Evolutionary conservation across 768 basidiomycete genomes (phyloP).

Genomic region (Lentinula raphanica): DNA sequence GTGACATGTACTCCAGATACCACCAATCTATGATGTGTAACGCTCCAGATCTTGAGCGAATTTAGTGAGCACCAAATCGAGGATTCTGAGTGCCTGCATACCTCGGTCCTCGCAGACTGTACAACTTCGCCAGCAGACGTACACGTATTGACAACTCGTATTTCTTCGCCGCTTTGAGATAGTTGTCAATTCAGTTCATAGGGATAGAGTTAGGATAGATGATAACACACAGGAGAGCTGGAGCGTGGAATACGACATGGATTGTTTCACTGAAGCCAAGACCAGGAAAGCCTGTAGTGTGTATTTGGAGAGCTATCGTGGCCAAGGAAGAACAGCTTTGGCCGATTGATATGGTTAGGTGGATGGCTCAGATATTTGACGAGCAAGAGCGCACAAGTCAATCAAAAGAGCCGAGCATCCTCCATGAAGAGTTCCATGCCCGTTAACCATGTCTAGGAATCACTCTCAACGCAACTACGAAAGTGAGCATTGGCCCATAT

Average conservation of each 20-base stretch:
- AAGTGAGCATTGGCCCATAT: neutral
- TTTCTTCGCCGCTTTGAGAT: constrained; percentile 20
- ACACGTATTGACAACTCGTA: constrained; percentile 29
- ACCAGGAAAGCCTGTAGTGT: constrained; percentile 1
- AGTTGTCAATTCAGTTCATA: too few species aligned
- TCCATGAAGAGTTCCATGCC: constrained; percentile 14
- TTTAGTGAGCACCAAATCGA: neutral
- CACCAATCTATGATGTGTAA: constrained; percentile 22
- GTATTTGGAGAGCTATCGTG: constrained; percentile 1
- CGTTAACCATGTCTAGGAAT: constrained; percentile 30
- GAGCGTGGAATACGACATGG: constrained; percentile 28
- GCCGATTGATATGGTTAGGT: neutral
- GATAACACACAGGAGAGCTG: constrained; percentile 25
- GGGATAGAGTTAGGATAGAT: neutral
- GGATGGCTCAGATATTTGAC: constrained; percentile 4
- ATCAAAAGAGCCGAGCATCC: constrained; percentile 18
- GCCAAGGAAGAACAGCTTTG: constrained; percentile 4
- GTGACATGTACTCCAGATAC: constrained; percentile 29
- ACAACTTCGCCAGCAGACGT: constrained; percentile 23
- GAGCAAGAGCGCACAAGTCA: neutral
- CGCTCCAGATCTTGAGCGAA: constrained; percentile 28
- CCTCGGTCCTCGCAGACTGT: constrained; percentile 28
- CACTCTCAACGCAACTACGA: neutral
- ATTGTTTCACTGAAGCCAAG: constrained; percentile 27
- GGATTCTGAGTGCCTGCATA: constrained; percentile 3